Conservation (phyloP, 2,329 filamentous ascomycete genomes). For the Colletotrichum sidae region DNA sequence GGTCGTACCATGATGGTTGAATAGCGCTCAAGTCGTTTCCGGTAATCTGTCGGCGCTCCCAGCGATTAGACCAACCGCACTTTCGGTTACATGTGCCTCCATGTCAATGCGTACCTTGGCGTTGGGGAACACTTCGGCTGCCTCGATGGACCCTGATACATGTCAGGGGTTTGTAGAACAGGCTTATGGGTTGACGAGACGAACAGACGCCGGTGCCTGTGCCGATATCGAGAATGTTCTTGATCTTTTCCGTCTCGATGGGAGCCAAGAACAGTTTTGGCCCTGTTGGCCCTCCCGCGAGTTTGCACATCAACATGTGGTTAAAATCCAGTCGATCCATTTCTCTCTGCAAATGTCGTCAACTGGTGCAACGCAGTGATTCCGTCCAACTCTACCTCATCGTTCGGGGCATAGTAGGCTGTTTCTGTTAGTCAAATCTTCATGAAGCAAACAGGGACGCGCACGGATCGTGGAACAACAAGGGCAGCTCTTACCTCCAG, state of each 20-base stretch:
- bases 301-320: conserved; percentile 1
- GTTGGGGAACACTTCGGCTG: conserved; percentile 48
- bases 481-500: conserved; percentile 13
- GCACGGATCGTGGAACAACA: no score
- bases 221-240: conserved; percentile 55
- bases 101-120: conserved; percentile 38
- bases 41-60: conserved; percentile 50
- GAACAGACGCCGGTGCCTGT: conserved; percentile 56
- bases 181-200: not conserved
- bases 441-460: no score
- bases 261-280: conserved; percentile 39
- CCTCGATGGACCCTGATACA: conserved; percentile 50
- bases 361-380: not conserved
- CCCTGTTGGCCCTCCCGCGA: not conserved
- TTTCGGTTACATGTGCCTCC: no score
- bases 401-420: conserved; percentile 50
- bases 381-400: conserved; percentile 41
- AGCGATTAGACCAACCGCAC: conserved; percentile 40
- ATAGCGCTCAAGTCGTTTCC: conserved; percentile 45
- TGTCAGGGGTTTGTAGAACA: no score
- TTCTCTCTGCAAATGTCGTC: not conserved
- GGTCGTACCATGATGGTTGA: conserved; percentile 24
- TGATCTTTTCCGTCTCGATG: conserved; percentile 43
- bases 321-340: conserved; percentile 24
- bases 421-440: no score